phyloP scores from a whole-genome alignment of 306 rosid genomes.

The Macrotyloma uniflorum region DNA sequence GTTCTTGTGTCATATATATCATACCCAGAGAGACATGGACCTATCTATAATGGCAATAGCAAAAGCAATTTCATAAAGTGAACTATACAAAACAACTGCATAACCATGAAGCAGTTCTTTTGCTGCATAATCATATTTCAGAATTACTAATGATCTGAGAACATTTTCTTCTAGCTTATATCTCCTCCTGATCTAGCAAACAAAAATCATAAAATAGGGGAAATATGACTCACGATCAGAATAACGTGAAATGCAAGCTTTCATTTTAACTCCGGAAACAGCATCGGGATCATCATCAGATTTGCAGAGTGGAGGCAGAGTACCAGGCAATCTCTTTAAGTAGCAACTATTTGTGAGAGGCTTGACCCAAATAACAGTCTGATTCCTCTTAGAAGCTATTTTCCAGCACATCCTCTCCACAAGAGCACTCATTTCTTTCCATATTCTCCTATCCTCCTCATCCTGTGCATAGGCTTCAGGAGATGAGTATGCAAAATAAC shows the following conservation, averaged over 20 bases:
- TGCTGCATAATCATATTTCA: background rate
- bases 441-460: constrained; percentile 75
- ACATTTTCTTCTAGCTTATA: background rate
- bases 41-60: background rate
- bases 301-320: constrained; percentile 72
- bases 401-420: constrained; percentile 76
- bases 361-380: constrained; percentile 85
- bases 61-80: background rate
- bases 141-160: constrained; percentile 3
- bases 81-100: background rate
- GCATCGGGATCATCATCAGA: constrained; percentile 73
- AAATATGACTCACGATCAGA: constrained; percentile 58
- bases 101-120: background rate
- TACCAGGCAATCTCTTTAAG: constrained; percentile 57
- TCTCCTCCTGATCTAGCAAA: background rate
- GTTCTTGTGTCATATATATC: background rate
- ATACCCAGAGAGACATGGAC: background rate
- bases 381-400: constrained; percentile 72
- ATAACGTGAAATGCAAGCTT: constrained; percentile 75
- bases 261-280: constrained; percentile 70
- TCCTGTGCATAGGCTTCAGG: constrained; percentile 88
- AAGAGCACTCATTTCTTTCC: constrained; percentile 78
- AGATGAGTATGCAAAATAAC: constrained; percentile 79
- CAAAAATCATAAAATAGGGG: background rate
- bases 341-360: constrained; percentile 81